phyloP scores from a whole-genome alignment of 1,284 basidiomycete genomes.

The Sporisorium exsertum region DNA sequence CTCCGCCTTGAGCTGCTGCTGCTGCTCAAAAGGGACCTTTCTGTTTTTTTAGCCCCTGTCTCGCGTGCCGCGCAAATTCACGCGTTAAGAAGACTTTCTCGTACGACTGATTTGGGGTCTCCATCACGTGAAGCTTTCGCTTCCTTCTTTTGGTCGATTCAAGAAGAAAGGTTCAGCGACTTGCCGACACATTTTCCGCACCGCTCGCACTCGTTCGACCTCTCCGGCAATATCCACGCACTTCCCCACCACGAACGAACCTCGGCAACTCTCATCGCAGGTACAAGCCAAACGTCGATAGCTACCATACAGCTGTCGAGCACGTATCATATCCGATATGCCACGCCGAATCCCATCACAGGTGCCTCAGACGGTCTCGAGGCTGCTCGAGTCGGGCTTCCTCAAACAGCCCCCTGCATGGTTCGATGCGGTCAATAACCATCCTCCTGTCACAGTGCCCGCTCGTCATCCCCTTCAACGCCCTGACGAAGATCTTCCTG shows the following conservation, averaged over 20 bases:
- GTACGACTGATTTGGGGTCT: conserved; percentile 2
- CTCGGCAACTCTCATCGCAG: not conserved
- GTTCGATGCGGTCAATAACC: conserved; percentile 85
- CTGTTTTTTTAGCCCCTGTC: conserved; percentile 26
- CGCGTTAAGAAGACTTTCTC: conserved; percentile 14
- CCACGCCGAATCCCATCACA: conserved; percentile 85
- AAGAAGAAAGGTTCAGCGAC: conserved; percentile 28
- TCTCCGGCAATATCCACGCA: not conserved
- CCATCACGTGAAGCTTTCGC: conserved; percentile 31
- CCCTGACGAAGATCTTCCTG: conserved; percentile 69
- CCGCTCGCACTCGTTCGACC: not conserved
- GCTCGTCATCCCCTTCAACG: conserved; percentile 78
- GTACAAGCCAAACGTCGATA: not conserved
- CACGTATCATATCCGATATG: conserved; percentile 72
- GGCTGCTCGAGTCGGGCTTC: conserved; percentile 80
- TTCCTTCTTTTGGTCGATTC: not conserved
- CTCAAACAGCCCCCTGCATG: conserved; percentile 82
- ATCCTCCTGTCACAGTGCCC: conserved; percentile 87
- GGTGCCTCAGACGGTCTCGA: conserved; percentile 87
- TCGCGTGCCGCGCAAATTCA: conserved; percentile 22
- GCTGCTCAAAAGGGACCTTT: conserved; percentile 13
- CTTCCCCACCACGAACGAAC: no score
- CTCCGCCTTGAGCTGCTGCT: not conserved
- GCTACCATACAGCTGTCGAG: not conserved
- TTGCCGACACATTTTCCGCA: conserved; percentile 24